These are phyloP conservation scores for Eremomyces bilateralis DNA, from an alignment of 495 filamentous ascomycete species.

Conservation along the genomic window DNA sequence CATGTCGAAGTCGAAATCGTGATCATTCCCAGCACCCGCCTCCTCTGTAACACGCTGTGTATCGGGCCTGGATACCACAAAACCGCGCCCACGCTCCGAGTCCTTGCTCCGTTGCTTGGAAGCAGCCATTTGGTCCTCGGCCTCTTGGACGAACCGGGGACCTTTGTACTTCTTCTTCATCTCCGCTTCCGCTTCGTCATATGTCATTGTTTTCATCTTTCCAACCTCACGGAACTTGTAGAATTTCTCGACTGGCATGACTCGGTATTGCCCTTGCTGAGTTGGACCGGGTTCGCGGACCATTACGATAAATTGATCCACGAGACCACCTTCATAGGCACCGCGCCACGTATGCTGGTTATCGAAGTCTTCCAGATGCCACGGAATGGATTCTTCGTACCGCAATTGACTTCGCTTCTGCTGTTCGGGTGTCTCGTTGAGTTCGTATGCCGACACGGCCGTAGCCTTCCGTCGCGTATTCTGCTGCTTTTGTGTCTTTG, in stretches of 20 bases:
- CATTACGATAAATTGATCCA: slow-evolving; percentile 55
- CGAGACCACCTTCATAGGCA: slow-evolving; percentile 66
- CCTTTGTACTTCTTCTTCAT: slow-evolving; percentile 54
- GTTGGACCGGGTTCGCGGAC: slow-evolving; percentile 28
- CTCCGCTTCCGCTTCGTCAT: slow-evolving; percentile 66
- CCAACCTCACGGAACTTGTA: slow-evolving; percentile 77
- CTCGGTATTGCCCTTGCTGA: slow-evolving; percentile 32
- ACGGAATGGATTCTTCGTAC: slow-evolving; percentile 88
- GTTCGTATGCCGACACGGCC: slow-evolving; percentile 27
- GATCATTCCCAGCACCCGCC: slow-evolving; percentile 37
- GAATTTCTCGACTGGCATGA: slow-evolving; percentile 86
- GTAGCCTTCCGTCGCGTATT: slow-evolving; percentile 61
- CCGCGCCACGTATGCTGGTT: slow-evolving; percentile 86
- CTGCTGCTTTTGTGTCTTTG: slow-evolving; percentile 33
- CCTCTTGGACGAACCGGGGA: slow-evolving; percentile 44
- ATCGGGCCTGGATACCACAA: slow-evolving; percentile 18
- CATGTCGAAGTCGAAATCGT: slow-evolving; percentile 21
- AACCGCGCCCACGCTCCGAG: too few relatives aligned
- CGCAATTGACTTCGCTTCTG: slow-evolving; percentile 58
- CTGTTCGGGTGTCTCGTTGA: slow-evolving; percentile 45
- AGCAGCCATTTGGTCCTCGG: too few relatives aligned
- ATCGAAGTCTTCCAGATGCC: slow-evolving; percentile 93
- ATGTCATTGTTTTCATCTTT: slow-evolving; percentile 55
- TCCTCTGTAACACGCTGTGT: too few relatives aligned
- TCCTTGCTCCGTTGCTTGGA: too few relatives aligned